Evolutionary conservation across 495 filamentous ascomycete species (phyloP), one percentile per base, ranked within the genome.

Genomic region (Hyphodiscus hymeniophilus): DNA sequence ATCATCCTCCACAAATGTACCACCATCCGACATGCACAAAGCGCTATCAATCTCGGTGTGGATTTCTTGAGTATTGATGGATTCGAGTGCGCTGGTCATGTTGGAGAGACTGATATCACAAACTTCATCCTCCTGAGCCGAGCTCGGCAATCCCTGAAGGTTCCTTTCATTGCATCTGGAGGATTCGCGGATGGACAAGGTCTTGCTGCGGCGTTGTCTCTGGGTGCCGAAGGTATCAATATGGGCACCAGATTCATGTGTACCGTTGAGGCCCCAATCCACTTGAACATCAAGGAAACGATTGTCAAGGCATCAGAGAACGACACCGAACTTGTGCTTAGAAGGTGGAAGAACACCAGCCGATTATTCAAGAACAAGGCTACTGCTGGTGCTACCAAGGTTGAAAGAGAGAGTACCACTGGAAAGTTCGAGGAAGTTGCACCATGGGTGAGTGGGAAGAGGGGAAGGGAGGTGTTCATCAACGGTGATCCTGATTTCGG

Each of bases 1-100:
- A 88, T 76, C 46, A 80, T 98, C 56, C 74, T 98, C 38, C 92
- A 98, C 73, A 98, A 98, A 69, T 98, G 92, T 72, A 98, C 92
- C 17, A 95, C 91, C 1, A 90, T 98, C 65, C 72, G 91, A 17
- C 92, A 98, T 59, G 92, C 92, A 28, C 82, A 89, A 64, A 85
- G 82, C 33, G 92, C 92, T 35, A 77, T 95, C 50, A 95, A 94
- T 67, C 81, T 97, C 30, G 92, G 92, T 43, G 92, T 95, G 0
- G 92, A 98, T 65, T 98, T 98, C 66, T 69, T 98, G 28, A 87
- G 81, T 24, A 97, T 98, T 57, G 92, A 98, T 59, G 92, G 92
- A 17, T 97, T 98, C 57, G 92, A 98, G 66, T 98, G 92, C 66
- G 92, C 89, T 18, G 92, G 92, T 45, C 94, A 91, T 63, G 90